phyloP scores from a whole-genome alignment of 208 protist genomes.

The Wallacemonas sp. region DNA sequence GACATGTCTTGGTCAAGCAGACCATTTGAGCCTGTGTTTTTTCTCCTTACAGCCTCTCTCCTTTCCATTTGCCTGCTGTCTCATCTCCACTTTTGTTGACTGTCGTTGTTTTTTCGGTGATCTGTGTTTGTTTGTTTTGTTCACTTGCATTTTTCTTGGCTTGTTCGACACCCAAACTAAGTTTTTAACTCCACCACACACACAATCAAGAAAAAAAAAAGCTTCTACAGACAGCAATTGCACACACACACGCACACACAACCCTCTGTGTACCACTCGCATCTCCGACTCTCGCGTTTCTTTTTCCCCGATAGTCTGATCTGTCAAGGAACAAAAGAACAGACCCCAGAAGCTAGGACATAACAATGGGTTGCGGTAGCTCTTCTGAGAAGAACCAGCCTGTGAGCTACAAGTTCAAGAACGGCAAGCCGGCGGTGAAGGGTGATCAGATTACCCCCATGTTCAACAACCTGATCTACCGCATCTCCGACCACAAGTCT shows the following conservation, averaged over 20 bases:
- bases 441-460: slow-evolving; percentile 54
- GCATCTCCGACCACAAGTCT: slow-evolving; percentile 55
- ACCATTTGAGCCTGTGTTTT: too few relatives aligned
- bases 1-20: too few relatives aligned
- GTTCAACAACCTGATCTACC: slow-evolving; percentile 76
- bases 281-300: not conserved
- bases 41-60: not conserved
- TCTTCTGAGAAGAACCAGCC: slow-evolving; percentile 13
- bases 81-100: too few relatives aligned
- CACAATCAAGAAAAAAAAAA: too few relatives aligned
- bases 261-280: not conserved
- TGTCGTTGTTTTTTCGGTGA: too few relatives aligned
- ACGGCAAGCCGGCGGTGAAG: slow-evolving; percentile 65
- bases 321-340: not conserved
- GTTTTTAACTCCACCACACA: not conserved
- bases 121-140: slow-evolving; percentile 22
- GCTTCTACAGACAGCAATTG: not conserved
- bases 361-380: slow-evolving; percentile 40
- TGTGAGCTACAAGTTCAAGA: slow-evolving; percentile 34
- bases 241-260: not conserved
- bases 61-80: slow-evolving; percentile 7
- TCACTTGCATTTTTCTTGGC: not conserved
- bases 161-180: too few relatives aligned
- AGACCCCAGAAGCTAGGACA: not conserved
- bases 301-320: not conserved